A percentile compares a stretch with the other conserved stretches of the same genome.
Conservation (phyloP, 768 basidiomycete genomes). For the Cystofilobasidium capitatum region DNA sequence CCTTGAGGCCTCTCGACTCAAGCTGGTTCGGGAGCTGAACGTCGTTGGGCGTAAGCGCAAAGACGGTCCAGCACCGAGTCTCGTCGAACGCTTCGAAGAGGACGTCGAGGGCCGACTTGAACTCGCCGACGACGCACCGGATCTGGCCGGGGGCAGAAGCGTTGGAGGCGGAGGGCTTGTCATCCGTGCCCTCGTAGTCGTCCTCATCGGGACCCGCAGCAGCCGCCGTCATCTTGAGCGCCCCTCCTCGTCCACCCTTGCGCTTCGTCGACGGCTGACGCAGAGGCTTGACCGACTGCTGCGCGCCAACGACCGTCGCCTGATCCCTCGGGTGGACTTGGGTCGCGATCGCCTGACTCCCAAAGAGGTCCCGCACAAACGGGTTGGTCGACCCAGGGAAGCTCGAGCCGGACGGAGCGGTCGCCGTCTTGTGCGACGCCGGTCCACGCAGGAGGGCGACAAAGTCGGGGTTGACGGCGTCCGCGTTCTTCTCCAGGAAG, state of each 20-base stretch:
- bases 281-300: constrained; percentile 89
- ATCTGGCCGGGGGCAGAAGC: constrained; percentile 35
- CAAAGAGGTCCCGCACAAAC: constrained; percentile 84
- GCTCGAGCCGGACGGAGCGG: constrained; percentile 44
- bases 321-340: constrained; percentile 86
- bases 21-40: constrained; percentile 88
- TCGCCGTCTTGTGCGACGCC: constrained; percentile 27
- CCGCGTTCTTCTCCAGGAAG: constrained; percentile 80
- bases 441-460: constrained; percentile 71
- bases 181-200: constrained; percentile 35
- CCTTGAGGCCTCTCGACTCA: constrained; percentile 82
- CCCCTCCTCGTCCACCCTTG: constrained; percentile 45
- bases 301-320: constrained; percentile 88
- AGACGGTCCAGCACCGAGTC: constrained; percentile 80
- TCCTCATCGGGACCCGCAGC: constrained; percentile 33
- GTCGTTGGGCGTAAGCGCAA: constrained; percentile 91
- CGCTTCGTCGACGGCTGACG: constrained; percentile 80
- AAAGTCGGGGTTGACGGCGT: constrained; percentile 85
- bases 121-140: constrained; percentile 80
- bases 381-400: constrained; percentile 74
- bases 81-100: constrained; percentile 81
- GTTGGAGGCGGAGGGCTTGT: constrained; percentile 37
- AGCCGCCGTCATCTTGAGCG: constrained; percentile 30
- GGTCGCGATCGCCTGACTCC: constrained; percentile 77
- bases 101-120: constrained; percentile 71